Base-by-base conservation (phyloP, 768 basidiomycete species). In the Leccinum variicolor region DNA sequence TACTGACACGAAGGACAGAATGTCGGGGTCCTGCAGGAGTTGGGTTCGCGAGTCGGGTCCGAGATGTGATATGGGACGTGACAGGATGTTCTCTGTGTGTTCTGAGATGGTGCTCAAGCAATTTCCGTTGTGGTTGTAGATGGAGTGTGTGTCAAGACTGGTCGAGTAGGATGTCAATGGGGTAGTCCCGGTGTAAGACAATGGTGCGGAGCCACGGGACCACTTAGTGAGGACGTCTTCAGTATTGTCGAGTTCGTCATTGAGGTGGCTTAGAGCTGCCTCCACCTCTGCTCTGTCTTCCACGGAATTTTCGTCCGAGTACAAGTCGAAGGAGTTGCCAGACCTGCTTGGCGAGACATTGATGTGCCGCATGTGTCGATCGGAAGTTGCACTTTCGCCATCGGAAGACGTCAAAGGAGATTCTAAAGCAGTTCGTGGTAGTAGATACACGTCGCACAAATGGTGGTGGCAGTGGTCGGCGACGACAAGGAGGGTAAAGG, bases 51-150 rank as follows among this genome's bases (percentile, higher is more conserved):
- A 72, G 77, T 54, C 68, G 70, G 29, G 59, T 57, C 48, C 49
- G 36, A 84, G 80, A 55, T 74, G 67, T 3, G 81, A 82, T 6
- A 70, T 64, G 0, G 89, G 89, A 31, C 88, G 83, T 1, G 87
- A 80, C 0, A 74, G 72, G 1, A 77, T 75, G 31, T 87, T 84
- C 72, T 93, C 91, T 1, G 88, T 90, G 48, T 79, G 81, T 68
- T 93, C 91, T 3, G 89, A 83, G 57, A 93, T 93, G 2, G 82
- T 86, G 66, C 90, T 92, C 19, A 92, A 77, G 31, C 77, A 68
- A 25, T 77, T 73, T 9, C 83, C 81, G 46, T 76, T 76, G 13
- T 77, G 73, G 48, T 76, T 73, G 23, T 72, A 61, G 48, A 75
- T 65, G 34, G 69, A 63, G 50, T 72, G 77, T 1, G 79, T 72